These are phyloP conservation scores for Salix dunnii DNA, from an alignment of 345 rosid genomes.

Conservation along the genomic window DNA sequence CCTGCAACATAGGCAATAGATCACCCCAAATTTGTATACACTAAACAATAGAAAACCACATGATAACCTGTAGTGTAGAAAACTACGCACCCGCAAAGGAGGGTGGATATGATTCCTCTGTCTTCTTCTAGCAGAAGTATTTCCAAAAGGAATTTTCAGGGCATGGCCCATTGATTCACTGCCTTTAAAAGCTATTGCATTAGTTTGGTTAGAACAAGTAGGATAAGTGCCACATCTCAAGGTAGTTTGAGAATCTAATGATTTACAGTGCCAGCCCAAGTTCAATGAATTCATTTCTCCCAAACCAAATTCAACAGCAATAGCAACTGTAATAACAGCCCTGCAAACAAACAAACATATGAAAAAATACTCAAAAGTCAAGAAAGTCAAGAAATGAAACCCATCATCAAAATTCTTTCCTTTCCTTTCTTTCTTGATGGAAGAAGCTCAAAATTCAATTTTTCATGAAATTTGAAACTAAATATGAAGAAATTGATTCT, in stretches of 20 bases:
- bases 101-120: slow-evolving; percentile 31
- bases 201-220: background rate
- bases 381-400: background rate
- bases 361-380: background rate
- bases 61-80: background rate
- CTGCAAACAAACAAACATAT: background rate
- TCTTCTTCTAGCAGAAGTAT: slow-evolving; percentile 28
- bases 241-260: background rate
- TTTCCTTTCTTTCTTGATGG: background rate
- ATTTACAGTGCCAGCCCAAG: slow-evolving; percentile 30
- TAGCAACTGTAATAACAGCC: background rate
- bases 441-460: background rate
- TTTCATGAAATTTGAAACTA: background rate
- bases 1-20: slow-evolving; percentile 33
- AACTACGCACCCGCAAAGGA: slow-evolving; percentile 45
- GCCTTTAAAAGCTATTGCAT: slow-evolving; percentile 33
- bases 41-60: background rate
- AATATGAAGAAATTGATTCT: no score
- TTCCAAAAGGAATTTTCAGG: slow-evolving; percentile 35
- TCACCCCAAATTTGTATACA: background rate
- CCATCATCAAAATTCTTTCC: background rate
- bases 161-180: slow-evolving; percentile 48
- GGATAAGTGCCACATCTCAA: background rate
- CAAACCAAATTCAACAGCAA: slow-evolving; percentile 2
- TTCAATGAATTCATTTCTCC: slow-evolving; percentile 46